phyloP scores from a whole-genome alignment of 108 stramenopile species.

The Nitzschia putrida region DNA sequence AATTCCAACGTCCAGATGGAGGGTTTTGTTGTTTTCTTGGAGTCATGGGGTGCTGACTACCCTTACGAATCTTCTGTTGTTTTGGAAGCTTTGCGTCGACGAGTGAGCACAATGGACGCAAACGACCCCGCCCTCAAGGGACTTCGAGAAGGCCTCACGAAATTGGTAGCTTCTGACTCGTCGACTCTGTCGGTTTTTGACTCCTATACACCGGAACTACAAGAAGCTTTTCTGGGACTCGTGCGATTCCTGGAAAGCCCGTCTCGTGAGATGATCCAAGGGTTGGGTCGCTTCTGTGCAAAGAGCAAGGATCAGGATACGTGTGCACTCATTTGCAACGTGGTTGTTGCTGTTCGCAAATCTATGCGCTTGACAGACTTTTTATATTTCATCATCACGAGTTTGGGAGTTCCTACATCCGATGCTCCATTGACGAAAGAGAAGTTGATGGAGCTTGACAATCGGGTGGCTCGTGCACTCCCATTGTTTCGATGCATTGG shows the following conservation, averaged over 20 bases:
- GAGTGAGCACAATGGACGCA: constrained; percentile 3
- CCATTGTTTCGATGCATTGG: no score
- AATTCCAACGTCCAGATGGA: neutral
- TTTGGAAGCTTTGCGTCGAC: constrained; percentile 10
- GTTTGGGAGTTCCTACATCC: constrained; percentile 31
- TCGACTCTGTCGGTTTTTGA: constrained; percentile 55
- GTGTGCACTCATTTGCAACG: constrained; percentile 20
- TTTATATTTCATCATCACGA: constrained; percentile 55
- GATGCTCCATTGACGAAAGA: neutral
- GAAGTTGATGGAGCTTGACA: no score
- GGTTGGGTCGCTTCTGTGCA: constrained; percentile 47
- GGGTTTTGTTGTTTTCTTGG: constrained; percentile 5
- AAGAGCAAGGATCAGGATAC: constrained; percentile 14
- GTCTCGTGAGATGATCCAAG: constrained; percentile 23
- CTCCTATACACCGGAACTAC: constrained; percentile 44
- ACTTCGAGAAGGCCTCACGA: neutral
- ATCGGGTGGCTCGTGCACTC: no score
- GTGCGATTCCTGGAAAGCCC: constrained; percentile 52
- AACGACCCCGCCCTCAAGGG: neutral
- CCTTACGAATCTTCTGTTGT: constrained; percentile 18
- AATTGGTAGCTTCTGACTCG: neutral
- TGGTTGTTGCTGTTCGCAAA: constrained; percentile 56
- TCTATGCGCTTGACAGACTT: constrained; percentile 60
- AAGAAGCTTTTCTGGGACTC: constrained; percentile 55
- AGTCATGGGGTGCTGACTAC: constrained; percentile 36